phyloP scores from a whole-genome alignment of 208 protist genomes.

The Naegleria fowleri region DNA sequence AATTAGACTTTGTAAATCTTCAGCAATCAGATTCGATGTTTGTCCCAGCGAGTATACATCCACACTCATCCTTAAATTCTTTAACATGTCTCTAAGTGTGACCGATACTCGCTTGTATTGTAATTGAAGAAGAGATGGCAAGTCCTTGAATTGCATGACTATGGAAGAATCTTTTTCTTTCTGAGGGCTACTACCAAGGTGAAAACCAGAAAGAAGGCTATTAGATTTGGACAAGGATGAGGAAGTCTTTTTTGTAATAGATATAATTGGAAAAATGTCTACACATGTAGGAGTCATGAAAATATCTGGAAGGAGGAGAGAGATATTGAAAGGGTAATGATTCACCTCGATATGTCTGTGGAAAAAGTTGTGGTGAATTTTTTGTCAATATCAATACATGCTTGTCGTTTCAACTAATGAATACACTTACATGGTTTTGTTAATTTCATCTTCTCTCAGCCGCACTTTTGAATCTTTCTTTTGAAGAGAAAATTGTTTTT shows the following conservation, averaged over 20 bases:
- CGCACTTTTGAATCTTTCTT: not conserved
- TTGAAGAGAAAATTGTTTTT: not conserved
- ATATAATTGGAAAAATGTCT: not conserved
- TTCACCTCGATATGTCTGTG: not conserved
- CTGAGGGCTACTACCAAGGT: not conserved
- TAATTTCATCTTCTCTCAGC: not conserved
- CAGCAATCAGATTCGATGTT: not conserved
- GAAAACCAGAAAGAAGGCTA: not conserved
- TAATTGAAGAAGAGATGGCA: not conserved
- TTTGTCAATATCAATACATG: no score
- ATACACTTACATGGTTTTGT: not conserved
- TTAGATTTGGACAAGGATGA: not conserved
- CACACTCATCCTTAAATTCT: not conserved
- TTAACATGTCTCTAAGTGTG: not conserved
- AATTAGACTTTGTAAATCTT: conserved; percentile 2
- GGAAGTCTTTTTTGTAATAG: not conserved
- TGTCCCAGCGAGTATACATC: not conserved
- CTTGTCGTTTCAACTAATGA: no score
- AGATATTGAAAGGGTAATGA: not conserved
- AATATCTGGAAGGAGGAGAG: not conserved
- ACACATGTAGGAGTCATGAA: not conserved
- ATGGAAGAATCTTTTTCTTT: not conserved
- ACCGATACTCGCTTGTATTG: not conserved
- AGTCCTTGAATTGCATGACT: not conserved
- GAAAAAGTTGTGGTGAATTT: not conserved